A percentile compares a stretch with the other conserved stretches of the same genome.
These are phyloP conservation scores for Aspergillus neotritici DNA, from an alignment of 2,329 filamentous ascomycete genomes.

Conservation along the genomic window DNA sequence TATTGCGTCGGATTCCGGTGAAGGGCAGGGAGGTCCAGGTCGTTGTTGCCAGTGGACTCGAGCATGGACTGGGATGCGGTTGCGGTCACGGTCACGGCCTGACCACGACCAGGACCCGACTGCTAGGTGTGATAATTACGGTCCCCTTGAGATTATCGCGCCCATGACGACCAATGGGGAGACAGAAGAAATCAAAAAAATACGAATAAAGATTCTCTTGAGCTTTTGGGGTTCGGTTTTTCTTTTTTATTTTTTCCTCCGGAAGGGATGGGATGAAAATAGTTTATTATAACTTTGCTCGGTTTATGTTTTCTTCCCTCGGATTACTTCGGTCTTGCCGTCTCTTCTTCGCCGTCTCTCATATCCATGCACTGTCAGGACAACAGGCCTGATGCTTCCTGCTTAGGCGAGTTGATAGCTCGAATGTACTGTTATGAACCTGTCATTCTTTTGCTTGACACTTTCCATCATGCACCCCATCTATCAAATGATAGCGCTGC, in stretches of 20 bases:
- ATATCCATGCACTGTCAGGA: too few relatives aligned
- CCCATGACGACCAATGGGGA: not conserved
- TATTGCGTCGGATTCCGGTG: conserved; percentile 20
- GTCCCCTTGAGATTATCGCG: conserved; percentile 3
- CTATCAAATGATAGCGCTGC: too few relatives aligned
- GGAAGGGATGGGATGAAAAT: too few relatives aligned
- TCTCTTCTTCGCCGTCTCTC: too few relatives aligned
- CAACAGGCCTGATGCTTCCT: too few relatives aligned
- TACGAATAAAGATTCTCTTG: not conserved
- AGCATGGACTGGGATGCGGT: conserved; percentile 1
- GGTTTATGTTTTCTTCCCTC: too few relatives aligned
- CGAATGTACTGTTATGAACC: too few relatives aligned
- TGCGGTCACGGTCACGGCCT: conserved; percentile 8
- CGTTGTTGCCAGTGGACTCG: conserved; percentile 13
- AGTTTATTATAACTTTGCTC: too few relatives aligned
- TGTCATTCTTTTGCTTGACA: too few relatives aligned
- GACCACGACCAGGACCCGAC: conserved; percentile 2
- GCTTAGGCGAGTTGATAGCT: too few relatives aligned
- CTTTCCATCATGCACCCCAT: too few relatives aligned
- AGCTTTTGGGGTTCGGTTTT: conserved; percentile 4
- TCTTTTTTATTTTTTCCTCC: not conserved
- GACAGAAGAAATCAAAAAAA: not conserved
- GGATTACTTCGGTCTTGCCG: too few relatives aligned
- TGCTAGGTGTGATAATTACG: conserved; percentile 15
- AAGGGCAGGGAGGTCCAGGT: conserved; percentile 26